These are phyloP conservation scores for Cryphonectria parasitica DNA, from an alignment of 2,329 filamentous ascomycete species.

Conservation along the genomic window DNA sequence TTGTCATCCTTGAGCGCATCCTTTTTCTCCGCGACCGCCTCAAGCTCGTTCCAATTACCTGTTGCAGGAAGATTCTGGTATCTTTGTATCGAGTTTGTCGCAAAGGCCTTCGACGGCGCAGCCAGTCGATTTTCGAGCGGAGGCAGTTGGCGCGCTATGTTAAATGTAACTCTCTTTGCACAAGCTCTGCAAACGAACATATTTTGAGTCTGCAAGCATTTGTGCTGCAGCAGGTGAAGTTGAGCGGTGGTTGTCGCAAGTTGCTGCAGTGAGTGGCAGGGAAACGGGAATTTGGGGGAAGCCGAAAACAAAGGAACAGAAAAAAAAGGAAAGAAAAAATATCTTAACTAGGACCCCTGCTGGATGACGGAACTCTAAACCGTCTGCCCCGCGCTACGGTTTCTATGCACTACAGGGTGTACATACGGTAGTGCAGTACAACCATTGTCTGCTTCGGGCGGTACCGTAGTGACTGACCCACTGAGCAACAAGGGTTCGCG, in stretches of 20 bases:
- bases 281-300: background rate
- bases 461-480: background rate
- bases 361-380: background rate
- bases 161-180: constrained; percentile 35
- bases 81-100: constrained; percentile 21
- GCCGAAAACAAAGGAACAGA: background rate
- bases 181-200: constrained; percentile 49
- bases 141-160: constrained; percentile 26
- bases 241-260: background rate
- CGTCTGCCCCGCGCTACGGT: background rate
- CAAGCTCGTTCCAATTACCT: constrained; percentile 19
- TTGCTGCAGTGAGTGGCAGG: background rate
- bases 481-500: constrained; percentile 29
- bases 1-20: constrained; percentile 27
- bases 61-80: background rate
- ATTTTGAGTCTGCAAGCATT: constrained; percentile 12
- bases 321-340: background rate
- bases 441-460: background rate
- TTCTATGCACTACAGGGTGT: background rate
- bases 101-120: constrained; percentile 20
- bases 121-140: constrained; percentile 25
- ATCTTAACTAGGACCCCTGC: background rate
- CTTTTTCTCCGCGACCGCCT: constrained; percentile 13
- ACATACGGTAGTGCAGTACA: background rate
- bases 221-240: constrained; percentile 10